These are phyloP conservation scores for Termitomyces eurrhizus DNA, from an alignment of 768 basidiomycete genomes.

Conservation along the genomic window DNA sequence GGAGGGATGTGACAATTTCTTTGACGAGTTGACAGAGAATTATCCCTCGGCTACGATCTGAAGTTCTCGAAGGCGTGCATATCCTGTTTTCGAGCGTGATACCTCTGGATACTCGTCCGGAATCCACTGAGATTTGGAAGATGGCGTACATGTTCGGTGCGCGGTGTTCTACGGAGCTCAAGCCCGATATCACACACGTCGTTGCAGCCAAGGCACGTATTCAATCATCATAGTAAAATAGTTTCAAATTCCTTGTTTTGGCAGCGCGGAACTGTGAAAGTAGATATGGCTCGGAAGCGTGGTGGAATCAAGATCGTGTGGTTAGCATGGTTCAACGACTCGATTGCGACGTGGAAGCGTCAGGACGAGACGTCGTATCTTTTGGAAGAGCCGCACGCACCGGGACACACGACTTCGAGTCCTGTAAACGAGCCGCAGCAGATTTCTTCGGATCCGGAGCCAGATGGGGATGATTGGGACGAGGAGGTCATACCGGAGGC, in stretches of 20 bases:
- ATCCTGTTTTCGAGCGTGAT: constrained; percentile 95
- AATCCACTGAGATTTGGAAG: constrained; percentile 81
- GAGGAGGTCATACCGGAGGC: constrained; percentile 30
- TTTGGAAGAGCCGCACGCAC: constrained; percentile 53
- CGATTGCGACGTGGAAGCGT: constrained; percentile 80
- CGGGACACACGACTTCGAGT: constrained; percentile 28
- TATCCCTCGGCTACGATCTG: constrained; percentile 74
- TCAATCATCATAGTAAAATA: neutral
- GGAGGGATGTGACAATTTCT: constrained; percentile 2
- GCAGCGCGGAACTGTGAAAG: constrained; percentile 89
- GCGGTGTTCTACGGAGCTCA: constrained; percentile 66
- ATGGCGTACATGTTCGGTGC: constrained; percentile 90
- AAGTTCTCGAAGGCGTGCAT: constrained; percentile 74
- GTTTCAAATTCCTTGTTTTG: neutral
- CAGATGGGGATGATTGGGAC: constrained; percentile 69
- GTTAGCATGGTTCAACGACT: constrained; percentile 87
- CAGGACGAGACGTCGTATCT: constrained; percentile 79
- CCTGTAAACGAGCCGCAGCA: constrained; percentile 37
- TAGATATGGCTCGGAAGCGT: constrained; percentile 75
- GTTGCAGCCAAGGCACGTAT: constrained; percentile 78
- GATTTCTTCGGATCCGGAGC: constrained; percentile 64
- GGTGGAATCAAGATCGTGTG: constrained; percentile 82
- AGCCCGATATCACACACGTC: constrained; percentile 74
- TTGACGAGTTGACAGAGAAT: constrained; percentile 52
- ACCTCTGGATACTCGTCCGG: constrained; percentile 79